These are phyloP conservation scores for Coemansia sp. DNA, from an alignment of 192 early-diverging fungal species.

Conservation along the genomic window DNA sequence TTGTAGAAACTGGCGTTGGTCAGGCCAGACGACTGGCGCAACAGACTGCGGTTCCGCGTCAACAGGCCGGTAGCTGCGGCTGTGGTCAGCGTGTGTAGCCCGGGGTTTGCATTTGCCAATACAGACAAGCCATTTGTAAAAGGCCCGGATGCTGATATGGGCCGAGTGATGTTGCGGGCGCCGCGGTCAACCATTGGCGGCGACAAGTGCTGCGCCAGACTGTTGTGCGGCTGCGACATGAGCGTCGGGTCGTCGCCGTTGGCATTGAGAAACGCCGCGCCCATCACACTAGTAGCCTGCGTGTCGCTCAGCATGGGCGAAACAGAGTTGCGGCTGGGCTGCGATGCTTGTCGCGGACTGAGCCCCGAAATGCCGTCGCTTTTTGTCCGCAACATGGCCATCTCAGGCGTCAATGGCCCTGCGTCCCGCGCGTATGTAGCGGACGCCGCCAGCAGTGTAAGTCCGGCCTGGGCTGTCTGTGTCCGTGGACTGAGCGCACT, in stretches of 20 bases:
- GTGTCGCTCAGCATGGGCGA: constrained; percentile 13
- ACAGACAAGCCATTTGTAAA: background rate
- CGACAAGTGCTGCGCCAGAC: constrained; percentile 38
- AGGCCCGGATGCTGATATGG: background rate
- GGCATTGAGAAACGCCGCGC: constrained; percentile 34
- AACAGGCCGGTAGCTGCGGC: constrained; percentile 23
- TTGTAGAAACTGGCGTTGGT: constrained; percentile 47
- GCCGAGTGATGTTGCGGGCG: background rate
- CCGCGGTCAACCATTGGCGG: constrained; percentile 29
- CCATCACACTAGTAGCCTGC: constrained; percentile 15
- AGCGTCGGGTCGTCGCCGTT: constrained; percentile 40
- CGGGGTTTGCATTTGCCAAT: background rate
- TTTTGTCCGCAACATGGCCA: constrained; percentile 8
- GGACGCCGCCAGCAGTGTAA: constrained; percentile 46
- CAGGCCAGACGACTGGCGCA: constrained; percentile 40
- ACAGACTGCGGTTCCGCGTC: constrained; percentile 36
- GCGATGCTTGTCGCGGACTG: constrained; percentile 1
- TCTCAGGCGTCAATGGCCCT: constrained; percentile 12
- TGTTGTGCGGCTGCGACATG: constrained; percentile 54
- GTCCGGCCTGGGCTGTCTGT: constrained; percentile 46
- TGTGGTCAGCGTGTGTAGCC: constrained; percentile 11
- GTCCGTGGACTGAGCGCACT: constrained; percentile 44
- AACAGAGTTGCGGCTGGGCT: background rate
- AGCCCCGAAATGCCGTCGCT: background rate
- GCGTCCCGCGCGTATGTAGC: constrained; percentile 38